Evolutionary conservation across 768 basidiomycete genomes (phyloP), one percentile per base, ranked within the genome.

Genomic region (Boletus rex-veris): DNA sequence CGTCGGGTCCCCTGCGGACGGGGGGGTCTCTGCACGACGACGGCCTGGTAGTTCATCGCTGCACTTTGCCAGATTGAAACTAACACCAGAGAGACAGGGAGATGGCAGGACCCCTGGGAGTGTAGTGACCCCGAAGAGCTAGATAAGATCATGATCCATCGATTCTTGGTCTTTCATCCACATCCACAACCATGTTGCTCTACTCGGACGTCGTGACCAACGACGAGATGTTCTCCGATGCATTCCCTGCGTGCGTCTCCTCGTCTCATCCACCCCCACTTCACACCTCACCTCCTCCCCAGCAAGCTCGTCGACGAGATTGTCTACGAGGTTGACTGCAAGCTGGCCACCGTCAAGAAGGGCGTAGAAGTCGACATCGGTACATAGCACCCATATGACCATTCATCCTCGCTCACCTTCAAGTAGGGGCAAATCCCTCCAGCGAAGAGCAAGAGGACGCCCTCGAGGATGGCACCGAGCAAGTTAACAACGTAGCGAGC

Each of bases 161-260:
- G 30, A 33, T 50, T 4, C 14, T 14, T 35, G 1, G 33, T 35
- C 33, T 14, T 14, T 35, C 33, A 35, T 28, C 28, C 28, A 8
- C 7, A 9, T 28, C 28, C 28, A 35, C 26, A 3, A 70, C 58
- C 74, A 91, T 93, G 92, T 70, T 91, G 72, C 73, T 93, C 64
- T 93, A 83, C 75, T 38, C 56, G 26, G 91, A 93, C 71, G 68
- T 89, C 54, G n/a, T 97, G 53, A 71, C 83, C 46, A 82, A 72
- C 42, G 92, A 96, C 67, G 95, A 98, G 78, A 88, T 98, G 81
- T 83, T 90, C 80, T 93, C 92, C 26, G 93, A 96, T 77, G 93
- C 93, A 60, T 98, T 87, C 79, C 85, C 86, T 18, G 16, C 88
- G 93, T 95, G 63, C 56, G 86, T 77, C 28, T 30, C 43, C 26